phyloP scores from a whole-genome alignment of 1,284 basidiomycete genomes.

The Hymenochaete sp. region DNA sequence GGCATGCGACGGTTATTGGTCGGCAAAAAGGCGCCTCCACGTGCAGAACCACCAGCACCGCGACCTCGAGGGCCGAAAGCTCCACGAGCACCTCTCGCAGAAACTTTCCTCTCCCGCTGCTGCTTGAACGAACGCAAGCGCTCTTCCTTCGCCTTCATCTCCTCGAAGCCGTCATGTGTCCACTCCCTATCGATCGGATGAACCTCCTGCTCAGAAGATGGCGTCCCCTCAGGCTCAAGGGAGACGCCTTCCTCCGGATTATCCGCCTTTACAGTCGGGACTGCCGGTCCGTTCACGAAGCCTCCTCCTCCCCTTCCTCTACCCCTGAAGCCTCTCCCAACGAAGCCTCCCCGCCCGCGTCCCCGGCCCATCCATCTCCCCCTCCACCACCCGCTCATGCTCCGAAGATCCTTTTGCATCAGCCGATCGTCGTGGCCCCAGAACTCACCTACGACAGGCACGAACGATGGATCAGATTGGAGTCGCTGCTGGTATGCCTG shows the following conservation, averaged over 20 bases:
- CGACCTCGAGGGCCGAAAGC: slow-evolving; percentile 29
- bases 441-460: slow-evolving; percentile 80
- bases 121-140: slow-evolving; percentile 33
- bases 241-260: slow-evolving; percentile 19
- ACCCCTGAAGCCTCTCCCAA: slow-evolving; percentile 39
- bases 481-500: slow-evolving; percentile 72
- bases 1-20: slow-evolving; percentile 26
- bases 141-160: slow-evolving; percentile 68
- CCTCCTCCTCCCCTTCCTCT: slow-evolving; percentile 36
- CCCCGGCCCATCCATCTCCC: slow-evolving; percentile 65
- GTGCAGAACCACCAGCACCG: slow-evolving; percentile 30
- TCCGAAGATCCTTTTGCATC: slow-evolving; percentile 64
- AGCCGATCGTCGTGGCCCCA: slow-evolving; percentile 88
- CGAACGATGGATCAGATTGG: slow-evolving; percentile 74
- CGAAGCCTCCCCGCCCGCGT: slow-evolving; percentile 45
- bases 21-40: slow-evolving; percentile 36
- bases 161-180: slow-evolving; percentile 79
- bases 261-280: slow-evolving; percentile 10
- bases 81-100: slow-evolving; percentile 22
- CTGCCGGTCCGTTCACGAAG: slow-evolving; percentile 24
- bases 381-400: slow-evolving; percentile 75
- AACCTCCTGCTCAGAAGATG: slow-evolving; percentile 29
- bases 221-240: slow-evolving; percentile 13
- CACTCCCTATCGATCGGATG: slow-evolving; percentile 60
- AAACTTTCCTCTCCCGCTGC: slow-evolving; percentile 24